Evolutionary conservation across 768 basidiomycete species (phyloP), one percentile per base, ranked within the genome.

Genomic region (Russula ochroleuca): DNA sequence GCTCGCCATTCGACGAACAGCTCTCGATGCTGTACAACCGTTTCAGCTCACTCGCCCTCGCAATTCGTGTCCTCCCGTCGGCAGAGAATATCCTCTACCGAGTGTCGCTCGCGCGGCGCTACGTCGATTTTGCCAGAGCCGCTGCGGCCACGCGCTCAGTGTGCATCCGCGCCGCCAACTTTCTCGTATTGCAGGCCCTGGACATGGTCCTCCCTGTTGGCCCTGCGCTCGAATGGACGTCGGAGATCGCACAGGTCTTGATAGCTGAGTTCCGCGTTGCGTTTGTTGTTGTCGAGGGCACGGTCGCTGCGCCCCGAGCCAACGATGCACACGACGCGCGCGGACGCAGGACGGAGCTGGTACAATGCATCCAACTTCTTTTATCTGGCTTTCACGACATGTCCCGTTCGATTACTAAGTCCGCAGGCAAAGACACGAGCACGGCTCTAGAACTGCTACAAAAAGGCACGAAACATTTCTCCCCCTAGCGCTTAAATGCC

Each of bases 11-110:
- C 0, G 65, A 72, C 3, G 76, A 80, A 38, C 83, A 89, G 41
- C 77, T 90, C 2, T 88, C 91, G 0, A 85, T 85, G 80, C 78
- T 96, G 38, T 84, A 87, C 73, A 97, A 97, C 73, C 85, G 94
- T 10, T 85, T 91, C 69, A 84, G 82, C 54, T 86, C 89, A 13
- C 78, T 89, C 67, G 83, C 87, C 6, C 78, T 91, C 31, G 85
- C 85, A 5, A 79, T 90, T 48, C 81, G 86, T 68, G 81, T 97
- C 50, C 84, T 88, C 51, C 83, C 85, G 0, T 73, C 78, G 0
- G 70, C 77, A 1, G 68, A 77, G 2, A 79, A 81, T 23, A 74
- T 80, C 51, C 74, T 74, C 5, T 78, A 80, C 49, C 83, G 88
- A 17, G 73, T 94, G 47, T 74, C 78, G n/a, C 85, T 84, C 57